Evolutionary conservation across 352 stramenopile genomes (phyloP).

Genomic region (Phytophthora idaei): DNA sequence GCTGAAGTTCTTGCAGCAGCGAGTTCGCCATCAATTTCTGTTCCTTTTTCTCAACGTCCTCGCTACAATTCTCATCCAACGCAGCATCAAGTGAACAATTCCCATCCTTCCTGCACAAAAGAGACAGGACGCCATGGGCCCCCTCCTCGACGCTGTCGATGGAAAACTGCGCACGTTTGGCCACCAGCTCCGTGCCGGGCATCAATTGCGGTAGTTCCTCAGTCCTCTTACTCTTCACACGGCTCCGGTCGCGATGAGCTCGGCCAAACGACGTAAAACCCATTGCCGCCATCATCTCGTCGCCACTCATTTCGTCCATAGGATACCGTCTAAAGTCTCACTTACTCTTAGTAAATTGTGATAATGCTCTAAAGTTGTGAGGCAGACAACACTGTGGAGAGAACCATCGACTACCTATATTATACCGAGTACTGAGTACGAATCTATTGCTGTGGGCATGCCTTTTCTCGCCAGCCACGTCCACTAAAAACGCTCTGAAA

Average conservation of each 20-base stretch:
- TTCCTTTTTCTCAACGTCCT: neutral
- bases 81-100: conserved; percentile 9
- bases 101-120: conserved; percentile 27
- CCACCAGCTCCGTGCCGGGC: conserved; percentile 43
- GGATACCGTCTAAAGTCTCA: no score
- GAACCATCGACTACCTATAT: conserved; percentile 44
- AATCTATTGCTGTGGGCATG: conserved; percentile 46
- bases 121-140: conserved; percentile 36
- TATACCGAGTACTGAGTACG: conserved; percentile 42
- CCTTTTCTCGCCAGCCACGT: conserved; percentile 23
- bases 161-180: conserved; percentile 3
- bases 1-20: conserved; percentile 43
- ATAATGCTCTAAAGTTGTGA: no score
- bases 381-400: neutral
- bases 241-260: conserved; percentile 9
- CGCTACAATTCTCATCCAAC: conserved; percentile 1
- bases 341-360: no score
- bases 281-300: conserved; percentile 49
- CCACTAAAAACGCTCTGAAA: conserved; percentile 33
- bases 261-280: conserved; percentile 73
- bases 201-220: conserved; percentile 37
- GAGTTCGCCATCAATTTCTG: conserved; percentile 15
- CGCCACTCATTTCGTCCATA: conserved; percentile 33
- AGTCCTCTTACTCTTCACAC: neutral
- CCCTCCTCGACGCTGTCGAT: conserved; percentile 20